Evolutionary conservation across 2,329 filamentous ascomycete species (phyloP).

Genomic region (Hypoxylon sp.): DNA sequence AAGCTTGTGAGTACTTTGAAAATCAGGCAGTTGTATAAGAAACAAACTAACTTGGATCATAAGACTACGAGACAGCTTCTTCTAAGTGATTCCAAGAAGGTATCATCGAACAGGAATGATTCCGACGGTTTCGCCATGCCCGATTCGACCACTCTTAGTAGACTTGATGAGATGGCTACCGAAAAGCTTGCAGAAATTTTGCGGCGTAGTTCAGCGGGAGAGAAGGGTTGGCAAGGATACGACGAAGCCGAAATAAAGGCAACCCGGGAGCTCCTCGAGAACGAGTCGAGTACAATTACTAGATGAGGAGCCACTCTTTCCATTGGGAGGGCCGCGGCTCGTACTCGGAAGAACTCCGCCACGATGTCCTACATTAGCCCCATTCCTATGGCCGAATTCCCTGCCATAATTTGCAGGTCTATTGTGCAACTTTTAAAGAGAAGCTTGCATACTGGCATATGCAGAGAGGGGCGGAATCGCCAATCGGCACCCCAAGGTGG

Average conservation of each 20-base stretch:
- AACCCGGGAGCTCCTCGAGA: slow-evolving; percentile 74
- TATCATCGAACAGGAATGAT: slow-evolving; percentile 61
- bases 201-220: slow-evolving; percentile 68
- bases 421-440: slow-evolving; percentile 26
- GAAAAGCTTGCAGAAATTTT: slow-evolving; percentile 82
- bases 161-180: slow-evolving; percentile 78
- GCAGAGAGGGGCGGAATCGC: slow-evolving; percentile 38
- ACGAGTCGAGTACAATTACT: slow-evolving; percentile 60
- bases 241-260: slow-evolving; percentile 78
- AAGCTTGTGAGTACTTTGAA: slow-evolving; percentile 71
- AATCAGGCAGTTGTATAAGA: background rate
- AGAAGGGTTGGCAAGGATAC: slow-evolving; percentile 79
- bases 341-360: slow-evolving; percentile 12
- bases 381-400: slow-evolving; percentile 39
- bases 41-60: slow-evolving; percentile 44
- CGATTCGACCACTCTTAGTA: slow-evolving; percentile 69
- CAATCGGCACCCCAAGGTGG: slow-evolving; percentile 48
- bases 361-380: slow-evolving; percentile 31
- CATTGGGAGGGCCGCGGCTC: slow-evolving; percentile 14
- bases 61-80: slow-evolving; percentile 66
- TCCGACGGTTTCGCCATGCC: slow-evolving; percentile 67
- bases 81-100: slow-evolving; percentile 58
- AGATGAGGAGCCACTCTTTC: slow-evolving; percentile 55
- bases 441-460: slow-evolving; percentile 31
- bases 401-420: slow-evolving; percentile 30